Evolutionary conservation across 1,284 basidiomycete species (phyloP).

Genomic region (Ceratobasidium sp.): DNA sequence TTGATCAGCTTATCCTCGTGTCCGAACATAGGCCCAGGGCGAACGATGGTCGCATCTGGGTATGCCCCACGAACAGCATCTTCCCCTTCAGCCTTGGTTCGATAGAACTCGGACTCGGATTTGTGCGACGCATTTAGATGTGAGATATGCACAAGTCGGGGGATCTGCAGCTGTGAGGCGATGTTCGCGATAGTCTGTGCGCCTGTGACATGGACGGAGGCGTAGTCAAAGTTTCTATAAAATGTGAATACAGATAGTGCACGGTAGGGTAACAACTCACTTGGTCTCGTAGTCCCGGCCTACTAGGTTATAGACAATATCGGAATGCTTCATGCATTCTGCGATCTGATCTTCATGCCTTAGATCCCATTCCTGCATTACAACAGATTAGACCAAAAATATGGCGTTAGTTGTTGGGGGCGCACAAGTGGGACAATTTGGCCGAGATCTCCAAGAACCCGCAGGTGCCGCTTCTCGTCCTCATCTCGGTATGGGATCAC

Average conservation of each 20-base stretch:
- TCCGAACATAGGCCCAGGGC: conserved; percentile 89
- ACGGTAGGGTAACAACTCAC: conserved; percentile 60
- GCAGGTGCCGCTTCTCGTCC: conserved; percentile 92
- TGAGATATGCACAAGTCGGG: conserved; percentile 93
- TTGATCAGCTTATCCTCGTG: conserved; percentile 96
- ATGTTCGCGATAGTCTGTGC: conserved; percentile 86
- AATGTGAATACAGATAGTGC: conserved; percentile 9
- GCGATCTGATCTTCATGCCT: conserved; percentile 89
- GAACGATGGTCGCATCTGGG: conserved; percentile 89
- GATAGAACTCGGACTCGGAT: conserved; percentile 88
- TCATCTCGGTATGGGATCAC: conserved; percentile 97
- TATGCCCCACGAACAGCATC: conserved; percentile 87
- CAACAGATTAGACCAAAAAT: conserved; percentile 16
- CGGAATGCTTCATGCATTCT: conserved; percentile 95
- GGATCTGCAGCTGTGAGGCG: conserved; percentile 81
- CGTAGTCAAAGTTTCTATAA: conserved; percentile 84
- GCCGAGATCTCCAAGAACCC: conserved; percentile 95
- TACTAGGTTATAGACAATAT: conserved; percentile 95
- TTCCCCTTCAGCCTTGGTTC: conserved; percentile 92
- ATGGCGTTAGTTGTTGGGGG: conserved; percentile 42
- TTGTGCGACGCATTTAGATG: conserved; percentile 90
- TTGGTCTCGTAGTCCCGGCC: conserved; percentile 94
- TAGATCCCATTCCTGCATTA: conserved; percentile 90
- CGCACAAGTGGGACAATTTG: conserved; percentile 94
- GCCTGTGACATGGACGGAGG: conserved; percentile 83